These are phyloP conservation scores for Colletotrichum brevisporum DNA, from an alignment of 2,329 filamentous ascomycete genomes.

Conservation along the genomic window DNA sequence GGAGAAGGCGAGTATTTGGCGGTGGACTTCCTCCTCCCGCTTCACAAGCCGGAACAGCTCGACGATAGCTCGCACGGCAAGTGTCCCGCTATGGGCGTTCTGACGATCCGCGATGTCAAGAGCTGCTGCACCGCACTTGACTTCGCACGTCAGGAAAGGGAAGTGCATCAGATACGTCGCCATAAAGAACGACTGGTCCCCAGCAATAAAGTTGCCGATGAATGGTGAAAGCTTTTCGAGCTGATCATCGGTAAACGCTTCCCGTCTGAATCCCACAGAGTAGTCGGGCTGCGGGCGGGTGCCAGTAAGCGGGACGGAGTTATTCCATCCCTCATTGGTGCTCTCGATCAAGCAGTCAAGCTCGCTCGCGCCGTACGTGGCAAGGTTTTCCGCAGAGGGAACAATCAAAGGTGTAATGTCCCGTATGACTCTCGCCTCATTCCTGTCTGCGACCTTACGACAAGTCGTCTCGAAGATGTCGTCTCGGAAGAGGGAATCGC, in stretches of 20 bases:
- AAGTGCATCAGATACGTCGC: conserved; percentile 63
- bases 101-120: conserved; percentile 56
- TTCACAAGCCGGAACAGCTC: conserved; percentile 55
- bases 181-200: conserved; percentile 58
- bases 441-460: conserved; percentile 48
- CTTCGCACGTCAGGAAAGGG: conserved; percentile 63
- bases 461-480: conserved; percentile 54
- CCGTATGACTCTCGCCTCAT: conserved; percentile 55
- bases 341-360: conserved; percentile 55
- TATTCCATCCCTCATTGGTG: conserved; percentile 59
- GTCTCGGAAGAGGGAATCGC: conserved; percentile 53
- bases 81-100: conserved; percentile 47
- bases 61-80: conserved; percentile 55
- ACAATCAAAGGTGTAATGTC: conserved; percentile 55
- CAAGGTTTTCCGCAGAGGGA: conserved; percentile 55
- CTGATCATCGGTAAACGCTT: conserved; percentile 53
- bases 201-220: conserved; percentile 49
- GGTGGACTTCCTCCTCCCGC: conserved; percentile 54
- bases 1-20: conserved; percentile 59
- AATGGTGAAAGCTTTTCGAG: conserved; percentile 56
- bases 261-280: conserved; percentile 55
- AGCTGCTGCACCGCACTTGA: conserved; percentile 57
- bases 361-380: conserved; percentile 45
- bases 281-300: conserved; percentile 60
- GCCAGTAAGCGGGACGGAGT: conserved; percentile 52